A percentile compares a stretch with the other conserved stretches of the same genome.
These are phyloP conservation scores for Leccinum solheimii DNA, from an alignment of 1,284 basidiomycete genomes.

Conservation along the genomic window DNA sequence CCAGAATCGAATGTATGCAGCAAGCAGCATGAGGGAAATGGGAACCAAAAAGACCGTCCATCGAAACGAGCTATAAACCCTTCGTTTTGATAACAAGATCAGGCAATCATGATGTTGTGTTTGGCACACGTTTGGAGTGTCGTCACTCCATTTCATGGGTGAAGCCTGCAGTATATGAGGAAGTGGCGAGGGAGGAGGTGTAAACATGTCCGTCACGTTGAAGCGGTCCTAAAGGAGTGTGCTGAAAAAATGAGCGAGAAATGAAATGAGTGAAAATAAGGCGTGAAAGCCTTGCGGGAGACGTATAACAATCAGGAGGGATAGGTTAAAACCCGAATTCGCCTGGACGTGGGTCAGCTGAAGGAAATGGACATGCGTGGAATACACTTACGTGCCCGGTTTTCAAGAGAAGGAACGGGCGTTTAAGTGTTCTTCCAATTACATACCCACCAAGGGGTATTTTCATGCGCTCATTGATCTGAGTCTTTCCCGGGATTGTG, in stretches of 20 bases:
- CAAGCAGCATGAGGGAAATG: constrained; percentile 52
- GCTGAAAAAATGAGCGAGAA: constrained; percentile 29
- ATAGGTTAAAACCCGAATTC: neutral
- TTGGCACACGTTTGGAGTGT: constrained; percentile 9
- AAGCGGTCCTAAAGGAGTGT: constrained; percentile 20
- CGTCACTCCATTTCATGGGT: constrained; percentile 1
- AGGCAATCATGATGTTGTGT: constrained; percentile 9
- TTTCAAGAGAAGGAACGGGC: constrained; percentile 5
- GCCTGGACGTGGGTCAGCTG: constrained; percentile 13
- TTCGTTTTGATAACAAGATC: constrained; percentile 38
- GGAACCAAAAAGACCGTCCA: constrained; percentile 58
- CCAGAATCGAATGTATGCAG: constrained; percentile 50
- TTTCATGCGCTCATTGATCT: constrained; percentile 3
- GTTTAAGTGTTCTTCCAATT: constrained; percentile 4
- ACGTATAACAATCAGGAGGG: neutral
- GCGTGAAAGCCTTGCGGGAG: constrained; percentile 9
- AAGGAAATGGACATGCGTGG: neutral
- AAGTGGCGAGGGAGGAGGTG: constrained; percentile 49
- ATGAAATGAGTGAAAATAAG: constrained; percentile 14
- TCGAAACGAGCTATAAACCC: constrained; percentile 43
- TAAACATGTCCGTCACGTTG: constrained; percentile 42
- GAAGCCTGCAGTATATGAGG: constrained; percentile 21
- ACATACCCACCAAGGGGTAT: constrained; percentile 2
- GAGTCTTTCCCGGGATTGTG: neutral
- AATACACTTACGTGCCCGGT: constrained; percentile 11